Base-by-base conservation (phyloP, 2,329 filamentous ascomycete genomes). In the Colletotrichum somersetense region DNA sequence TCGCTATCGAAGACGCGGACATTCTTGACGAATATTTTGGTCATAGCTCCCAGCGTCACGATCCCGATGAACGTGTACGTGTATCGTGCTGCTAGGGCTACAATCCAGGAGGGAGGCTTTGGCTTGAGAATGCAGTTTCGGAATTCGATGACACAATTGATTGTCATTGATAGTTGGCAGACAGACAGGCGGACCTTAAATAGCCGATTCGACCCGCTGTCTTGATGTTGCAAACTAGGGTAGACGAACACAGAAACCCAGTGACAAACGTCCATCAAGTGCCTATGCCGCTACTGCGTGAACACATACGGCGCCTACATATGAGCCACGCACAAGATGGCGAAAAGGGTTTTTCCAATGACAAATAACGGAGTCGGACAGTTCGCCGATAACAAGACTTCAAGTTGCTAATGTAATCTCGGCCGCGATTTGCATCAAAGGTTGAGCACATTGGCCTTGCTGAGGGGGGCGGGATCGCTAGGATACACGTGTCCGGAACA, bases 1-100 rank as follows among this genome's bases (percentile, higher is more conserved):
- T 75, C 72, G 53, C 75, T 76, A 53, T 77, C 77, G 59, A 74
- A 71, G 38, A 52, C 48, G 52, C 72, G 58, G 12, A 72, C 69
- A 26, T 72, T 61, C 40, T 65, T 42, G 30, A 72, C 64, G 16
- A 65, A 3, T 40, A 72, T 64, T 38, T 55, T 56, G 0, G 59
- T 57, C 68, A 71, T 71, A 1, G n/a, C 56, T 42, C 35, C 16
- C 7, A 16, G 5, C 12, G 16, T n/a, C 40, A 11, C 14, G 40
- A 46, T 35, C 30, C 33, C 18, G 52, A 35, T n/a, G 52, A 20
- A 35, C 6, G n/a, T 40, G n/a, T 40, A 14, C 20, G 35, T 26
- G 55, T 42, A 18, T 3, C 12, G 55, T 57, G 35, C 35, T 57
- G n/a, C 18, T 18, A 26, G n/a, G 40, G 55, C 5, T 20, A n/a